Base-by-base conservation (phyloP, 73 alveolate genomes). In the Symbiodinium pilosum region DNA sequence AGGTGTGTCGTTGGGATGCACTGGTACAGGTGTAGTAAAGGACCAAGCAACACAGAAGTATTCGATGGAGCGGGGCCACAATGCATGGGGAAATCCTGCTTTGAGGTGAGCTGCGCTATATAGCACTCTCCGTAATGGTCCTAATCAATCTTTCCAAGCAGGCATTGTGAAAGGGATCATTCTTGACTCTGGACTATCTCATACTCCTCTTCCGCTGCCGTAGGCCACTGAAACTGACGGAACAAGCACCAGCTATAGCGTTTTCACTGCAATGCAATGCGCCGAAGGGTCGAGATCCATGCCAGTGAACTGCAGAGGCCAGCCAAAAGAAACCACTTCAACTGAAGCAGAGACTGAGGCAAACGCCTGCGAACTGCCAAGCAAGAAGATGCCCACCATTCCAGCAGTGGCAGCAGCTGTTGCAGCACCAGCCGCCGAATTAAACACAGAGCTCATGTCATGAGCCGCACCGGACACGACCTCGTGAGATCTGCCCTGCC, bases 61-160 rank as follows among this genome's bases (percentile, higher is more conserved):
- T 16, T 59, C 77, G 11, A 59, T 59, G 77, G 77, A 59, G 30
- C 77, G 77, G 38, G 77, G 77, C 77, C 77, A 59, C 77, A 59
- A 59, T 14, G 77, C 77, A 26, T 59, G 77, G 77, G 30, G n/a
- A 59, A 59, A 59, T 4, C 77, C 77, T 4, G 77, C 77, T 26
- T 16, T 59, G 9, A 59, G n/a, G 21, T 47, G 59, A 6, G 14
- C 59, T 47, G 59, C n/a, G n/a, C n/a, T n/a, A n/a, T n/a, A n/a
- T n/a, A n/a, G n/a, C n/a, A n/a, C n/a, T n/a, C n/a, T n/a, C n/a
- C n/a, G n/a, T n/a, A n/a, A n/a, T n/a, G n/a, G n/a, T n/a, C n/a
- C n/a, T n/a, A n/a, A n/a, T n/a, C n/a, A n/a, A n/a, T n/a, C n/a
- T n/a, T n/a, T n/a, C n/a, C n/a, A n/a, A n/a, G n/a, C n/a, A n/a